Evolutionary conservation across 2,329 filamentous ascomycete species (phyloP).

Genomic region (Pseudogymnoascus verrucosus): DNA sequence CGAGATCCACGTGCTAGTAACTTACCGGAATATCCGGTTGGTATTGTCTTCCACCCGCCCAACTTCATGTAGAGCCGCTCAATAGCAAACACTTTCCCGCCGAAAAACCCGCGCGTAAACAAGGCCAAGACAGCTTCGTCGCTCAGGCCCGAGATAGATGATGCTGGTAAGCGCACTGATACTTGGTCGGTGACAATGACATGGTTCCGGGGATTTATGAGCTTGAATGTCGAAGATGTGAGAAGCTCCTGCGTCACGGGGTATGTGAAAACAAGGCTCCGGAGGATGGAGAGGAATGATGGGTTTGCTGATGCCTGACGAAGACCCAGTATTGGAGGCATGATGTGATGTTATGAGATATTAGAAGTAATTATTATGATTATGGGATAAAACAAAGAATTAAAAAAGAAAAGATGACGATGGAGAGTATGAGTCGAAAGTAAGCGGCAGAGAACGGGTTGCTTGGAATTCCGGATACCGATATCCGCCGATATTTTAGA

Average conservation of each 20-base stretch:
- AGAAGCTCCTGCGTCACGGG: slow-evolving; percentile 3
- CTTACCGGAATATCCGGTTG: neutral
- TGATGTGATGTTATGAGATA: neutral
- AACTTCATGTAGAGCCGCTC: slow-evolving; percentile 13
- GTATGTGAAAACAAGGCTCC: slow-evolving; percentile 2
- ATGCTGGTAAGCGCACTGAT: neutral
- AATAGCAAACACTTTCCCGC: slow-evolving; percentile 15
- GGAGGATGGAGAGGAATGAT: slow-evolving; percentile 1
- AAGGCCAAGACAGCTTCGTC: slow-evolving; percentile 16
- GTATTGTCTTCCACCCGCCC: neutral
- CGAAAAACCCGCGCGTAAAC: slow-evolving; percentile 17
- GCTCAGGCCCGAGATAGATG: slow-evolving; percentile 5
- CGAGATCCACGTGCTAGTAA: neutral
- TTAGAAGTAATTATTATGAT: neutral
- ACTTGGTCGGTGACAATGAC: slow-evolving; percentile 4
- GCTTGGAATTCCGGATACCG: neutral
- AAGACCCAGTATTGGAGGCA: neutral
- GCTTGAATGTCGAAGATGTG: neutral
- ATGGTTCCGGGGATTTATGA: neutral
- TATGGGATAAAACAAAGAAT: neutral
- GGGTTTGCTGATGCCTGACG: neutral
- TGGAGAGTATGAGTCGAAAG: neutral
- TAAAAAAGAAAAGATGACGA: neutral
- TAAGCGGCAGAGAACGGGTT: neutral
- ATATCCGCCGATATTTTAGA: neutral